Base-by-base conservation (phyloP, 164 flowering plant species). In the Piper betle region DNA sequence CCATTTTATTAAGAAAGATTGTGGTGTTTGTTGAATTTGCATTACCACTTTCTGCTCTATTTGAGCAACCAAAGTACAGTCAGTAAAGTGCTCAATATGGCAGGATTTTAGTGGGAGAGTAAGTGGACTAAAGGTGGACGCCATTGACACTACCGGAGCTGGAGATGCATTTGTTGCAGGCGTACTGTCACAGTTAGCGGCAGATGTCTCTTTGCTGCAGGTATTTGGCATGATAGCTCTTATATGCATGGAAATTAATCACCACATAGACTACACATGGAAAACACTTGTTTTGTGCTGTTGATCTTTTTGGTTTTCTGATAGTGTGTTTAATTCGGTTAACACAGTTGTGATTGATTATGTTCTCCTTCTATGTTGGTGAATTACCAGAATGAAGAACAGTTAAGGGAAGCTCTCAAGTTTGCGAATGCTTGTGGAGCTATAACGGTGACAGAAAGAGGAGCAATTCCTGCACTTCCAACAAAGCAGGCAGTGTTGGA, bases 131-230 rank as follows among this genome's bases (percentile, higher is more conserved):
- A 83, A 80, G 64, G 98, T 86, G 69, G 82, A 89, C 55, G 81
- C 85, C 46, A 82, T 93, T 17, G 98, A 93, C 69, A 84, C 94
- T 6, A 93, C 98, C 39, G 98, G 98, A 55, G 98, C 98, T 25
- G 98, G 98, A 39, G 97, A 93, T 83, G 98, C 98, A 52, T 93
- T 93, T 75, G 94, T 89, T 8, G 98, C 96, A 57, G 98, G 98
- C 72, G 77, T 85, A 39, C 69, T 89, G 46, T 82, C 94, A 55
- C 86, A 84, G 60, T 66, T 93, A 57, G 90, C 98, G 40, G 39
- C 68, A 25, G 88, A 93, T 69, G 63, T 77, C 64, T 84, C 97
- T 60, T 70, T 86, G 81, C 78, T 91, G 60, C 77, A 84, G 97
- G 97, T 87, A 82, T 63, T n/a, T n/a, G n/a, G n/a, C n/a, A n/a